Conservation (phyloP, 164 flowering plant genomes). For the Sedum album region DNA sequence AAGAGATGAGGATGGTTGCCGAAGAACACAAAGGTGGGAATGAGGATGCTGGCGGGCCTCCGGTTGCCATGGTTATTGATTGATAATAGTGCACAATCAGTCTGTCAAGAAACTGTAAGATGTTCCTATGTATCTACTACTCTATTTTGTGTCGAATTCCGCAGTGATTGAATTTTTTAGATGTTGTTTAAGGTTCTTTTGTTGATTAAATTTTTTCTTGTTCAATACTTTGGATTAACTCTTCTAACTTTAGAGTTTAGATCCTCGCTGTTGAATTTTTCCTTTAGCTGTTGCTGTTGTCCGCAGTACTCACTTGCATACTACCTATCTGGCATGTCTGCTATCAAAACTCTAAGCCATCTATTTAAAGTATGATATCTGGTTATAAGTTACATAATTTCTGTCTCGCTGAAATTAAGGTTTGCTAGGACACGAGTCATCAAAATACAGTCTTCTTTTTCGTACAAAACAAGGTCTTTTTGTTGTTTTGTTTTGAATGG, state of each 20-base stretch:
- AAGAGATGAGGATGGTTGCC: slow-evolving; percentile 59
- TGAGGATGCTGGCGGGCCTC: slow-evolving; percentile 52
- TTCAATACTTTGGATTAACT: background rate
- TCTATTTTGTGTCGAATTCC: background rate
- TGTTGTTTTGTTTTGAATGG: no score
- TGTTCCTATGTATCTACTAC: background rate
- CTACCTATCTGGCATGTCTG: no score
- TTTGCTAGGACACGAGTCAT: no score
- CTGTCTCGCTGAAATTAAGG: no score
- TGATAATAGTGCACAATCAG: slow-evolving; percentile 14
- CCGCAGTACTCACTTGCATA: background rate
- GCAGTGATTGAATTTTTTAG: background rate
- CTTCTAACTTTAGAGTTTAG: background rate
- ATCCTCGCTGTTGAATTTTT: no score
- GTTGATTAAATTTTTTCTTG: background rate
- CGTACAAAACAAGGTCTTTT: no score
- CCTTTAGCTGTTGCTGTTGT: background rate
- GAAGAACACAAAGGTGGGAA: slow-evolving; percentile 53
- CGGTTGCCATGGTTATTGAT: slow-evolving; percentile 75
- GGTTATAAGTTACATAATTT: no score
- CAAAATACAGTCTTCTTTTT: no score
- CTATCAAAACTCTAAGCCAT: no score
- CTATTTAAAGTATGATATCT: no score
- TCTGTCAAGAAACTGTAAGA: background rate
- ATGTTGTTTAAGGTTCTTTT: background rate